Conservation (phyloP, 1,284 basidiomycete genomes). For the Trichosporon faecale region DNA sequence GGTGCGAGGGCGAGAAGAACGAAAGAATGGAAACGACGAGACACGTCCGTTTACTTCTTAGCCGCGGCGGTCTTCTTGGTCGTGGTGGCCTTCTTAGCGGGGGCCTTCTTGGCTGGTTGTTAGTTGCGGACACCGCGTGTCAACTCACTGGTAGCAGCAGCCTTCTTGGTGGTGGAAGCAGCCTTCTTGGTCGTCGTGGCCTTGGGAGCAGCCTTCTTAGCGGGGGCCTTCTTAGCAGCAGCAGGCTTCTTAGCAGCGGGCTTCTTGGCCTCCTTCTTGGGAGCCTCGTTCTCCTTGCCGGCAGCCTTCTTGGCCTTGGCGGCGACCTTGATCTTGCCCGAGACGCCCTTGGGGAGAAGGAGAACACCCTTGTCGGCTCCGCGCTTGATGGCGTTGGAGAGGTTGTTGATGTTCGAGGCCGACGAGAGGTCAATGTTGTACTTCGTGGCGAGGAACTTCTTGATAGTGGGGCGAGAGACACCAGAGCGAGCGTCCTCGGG, state of each 20-base stretch:
- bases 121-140: conserved; percentile 24
- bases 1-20: background rate
- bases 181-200: conserved; percentile 50
- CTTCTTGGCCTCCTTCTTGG: conserved; percentile 26
- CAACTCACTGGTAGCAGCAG: conserved; percentile 34
- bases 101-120: conserved; percentile 29
- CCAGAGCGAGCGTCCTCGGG: conserved; percentile 75
- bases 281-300: conserved; percentile 58
- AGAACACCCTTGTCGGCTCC: conserved; percentile 79
- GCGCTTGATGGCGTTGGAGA: conserved; percentile 73
- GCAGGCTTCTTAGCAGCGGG: conserved; percentile 43
- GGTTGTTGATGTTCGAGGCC: conserved; percentile 71
- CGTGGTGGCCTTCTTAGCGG: conserved; percentile 53
- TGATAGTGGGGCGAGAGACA: conserved; percentile 86
- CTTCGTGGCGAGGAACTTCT: conserved; percentile 79
- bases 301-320: conserved; percentile 54
- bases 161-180: conserved; percentile 26
- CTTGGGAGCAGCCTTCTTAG: conserved; percentile 43
- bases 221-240: conserved; percentile 23
- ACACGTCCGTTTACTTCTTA: background rate
- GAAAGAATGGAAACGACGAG: background rate
- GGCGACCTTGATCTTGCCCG: conserved; percentile 75
- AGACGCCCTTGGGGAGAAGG: conserved; percentile 77
- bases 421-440: conserved; percentile 73
- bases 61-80: conserved; percentile 24